These are phyloP conservation scores for Gaeumannomyces tritici DNA, from an alignment of 2,329 filamentous ascomycete species.

Conservation along the genomic window DNA sequence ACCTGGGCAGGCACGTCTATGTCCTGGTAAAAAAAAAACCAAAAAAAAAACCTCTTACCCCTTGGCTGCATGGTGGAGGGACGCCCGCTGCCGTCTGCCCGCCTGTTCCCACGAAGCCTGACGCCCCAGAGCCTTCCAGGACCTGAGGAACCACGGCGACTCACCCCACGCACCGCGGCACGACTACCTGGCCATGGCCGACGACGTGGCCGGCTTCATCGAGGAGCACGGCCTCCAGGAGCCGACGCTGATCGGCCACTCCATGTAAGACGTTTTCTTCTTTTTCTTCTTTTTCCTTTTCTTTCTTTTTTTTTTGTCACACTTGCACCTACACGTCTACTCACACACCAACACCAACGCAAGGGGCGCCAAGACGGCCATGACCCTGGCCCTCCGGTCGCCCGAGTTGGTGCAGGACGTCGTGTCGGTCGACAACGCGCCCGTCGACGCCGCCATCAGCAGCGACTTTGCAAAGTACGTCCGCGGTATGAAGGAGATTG, in stretches of 20 bases:
- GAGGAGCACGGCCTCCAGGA: slow-evolving; percentile 57
- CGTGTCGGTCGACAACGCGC: slow-evolving; percentile 85
- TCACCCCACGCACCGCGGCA: slow-evolving; percentile 70
- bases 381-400: slow-evolving; percentile 69
- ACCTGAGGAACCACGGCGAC: slow-evolving; percentile 88
- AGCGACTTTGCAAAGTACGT: slow-evolving; percentile 73
- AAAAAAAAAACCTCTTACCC: no score
- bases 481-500: slow-evolving; percentile 74
- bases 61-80: background rate
- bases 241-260: slow-evolving; percentile 80
- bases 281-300: background rate
- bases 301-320: no score
- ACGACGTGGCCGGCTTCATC: slow-evolving; percentile 76
- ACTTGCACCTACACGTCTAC: no score
- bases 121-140: slow-evolving; percentile 41
- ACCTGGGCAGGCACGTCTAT: slow-evolving; percentile 73
- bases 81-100: background rate
- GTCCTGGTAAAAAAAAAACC: slow-evolving; percentile 51
- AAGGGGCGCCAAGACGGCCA: slow-evolving; percentile 86
- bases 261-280: slow-evolving; percentile 54
- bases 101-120: no score
- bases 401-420: slow-evolving; percentile 61
- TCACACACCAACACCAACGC: background rate
- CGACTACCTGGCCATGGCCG: slow-evolving; percentile 73
- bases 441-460: slow-evolving; percentile 67